phyloP scores from a whole-genome alignment of 495 filamentous ascomycete genomes.

The Hypoxylon subgilvum region DNA sequence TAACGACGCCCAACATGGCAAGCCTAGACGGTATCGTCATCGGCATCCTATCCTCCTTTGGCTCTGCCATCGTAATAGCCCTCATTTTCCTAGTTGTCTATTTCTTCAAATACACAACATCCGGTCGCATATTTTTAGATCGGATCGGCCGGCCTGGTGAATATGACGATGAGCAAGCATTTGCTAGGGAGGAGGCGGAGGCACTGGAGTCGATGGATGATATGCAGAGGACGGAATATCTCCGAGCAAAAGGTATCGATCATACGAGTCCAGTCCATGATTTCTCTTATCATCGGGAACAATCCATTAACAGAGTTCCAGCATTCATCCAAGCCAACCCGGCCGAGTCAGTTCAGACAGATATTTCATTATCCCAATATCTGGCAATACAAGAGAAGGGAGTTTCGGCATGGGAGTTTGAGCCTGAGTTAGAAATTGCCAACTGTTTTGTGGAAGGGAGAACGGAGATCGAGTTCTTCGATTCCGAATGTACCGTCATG shows the following conservation, averaged over 20 bases:
- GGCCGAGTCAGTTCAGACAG: constrained; percentile 91
- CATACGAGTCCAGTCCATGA: neutral
- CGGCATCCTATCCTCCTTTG: constrained; percentile 94
- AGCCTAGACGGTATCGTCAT: constrained; percentile 82
- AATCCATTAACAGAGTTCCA: constrained; percentile 46
- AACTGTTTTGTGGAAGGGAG: constrained; percentile 97
- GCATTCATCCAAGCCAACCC: constrained; percentile 95
- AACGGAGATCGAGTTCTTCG: constrained; percentile 98
- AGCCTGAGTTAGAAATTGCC: constrained; percentile 95
- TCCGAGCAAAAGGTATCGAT: constrained; percentile 86
- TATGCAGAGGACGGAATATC: constrained; percentile 83
- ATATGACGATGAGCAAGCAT: constrained; percentile 96
- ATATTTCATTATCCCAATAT: constrained; percentile 97
- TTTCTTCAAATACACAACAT: constrained; percentile 89
- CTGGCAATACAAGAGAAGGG: constrained; percentile 98
- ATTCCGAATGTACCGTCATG: constrained; percentile 95
- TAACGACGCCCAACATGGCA: constrained; percentile 33
- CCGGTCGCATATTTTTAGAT: constrained; percentile 90
- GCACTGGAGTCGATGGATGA: constrained; percentile 97
- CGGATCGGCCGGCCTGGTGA: constrained; percentile 92
- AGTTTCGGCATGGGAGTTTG: constrained; percentile 98
- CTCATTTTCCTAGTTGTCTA: constrained; percentile 84
- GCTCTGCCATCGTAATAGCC: constrained; percentile 83
- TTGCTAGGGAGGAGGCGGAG: constrained; percentile 89
- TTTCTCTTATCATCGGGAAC: constrained; percentile 10